Evolutionary conservation across 2,329 filamentous ascomycete species (phyloP).

Genomic region (Aspergillus bombycis): DNA sequence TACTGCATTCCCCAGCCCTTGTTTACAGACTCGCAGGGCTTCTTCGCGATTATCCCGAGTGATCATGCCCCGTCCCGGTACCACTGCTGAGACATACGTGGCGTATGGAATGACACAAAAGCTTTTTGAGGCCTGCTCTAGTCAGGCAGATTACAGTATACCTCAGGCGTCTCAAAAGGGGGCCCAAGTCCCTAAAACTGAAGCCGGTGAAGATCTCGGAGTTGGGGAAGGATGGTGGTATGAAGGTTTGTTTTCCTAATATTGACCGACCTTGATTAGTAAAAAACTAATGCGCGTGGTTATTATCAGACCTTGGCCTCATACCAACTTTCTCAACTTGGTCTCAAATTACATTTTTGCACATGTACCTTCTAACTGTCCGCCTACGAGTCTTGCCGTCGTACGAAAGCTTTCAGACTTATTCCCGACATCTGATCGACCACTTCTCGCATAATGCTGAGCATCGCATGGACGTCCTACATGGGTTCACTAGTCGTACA

Average conservation of each 20-base stretch:
- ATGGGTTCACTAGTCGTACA: constrained; percentile 54
- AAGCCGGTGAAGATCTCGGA: constrained; percentile 81
- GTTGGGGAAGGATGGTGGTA: constrained; percentile 79
- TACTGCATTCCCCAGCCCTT: constrained; percentile 7
- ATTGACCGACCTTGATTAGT: too few relatives aligned
- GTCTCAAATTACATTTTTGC: constrained; percentile 94
- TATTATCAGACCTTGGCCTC: constrained; percentile 71
- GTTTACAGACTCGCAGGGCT: constrained; percentile 23
- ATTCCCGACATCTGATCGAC: constrained; percentile 89
- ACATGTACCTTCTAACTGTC: constrained; percentile 89
- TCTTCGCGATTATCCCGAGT: constrained; percentile 33
- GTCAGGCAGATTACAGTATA: constrained; percentile 76
- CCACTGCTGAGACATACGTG: constrained; percentile 68
- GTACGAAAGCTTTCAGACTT: constrained; percentile 67
- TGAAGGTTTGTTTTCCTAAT: constrained; percentile 59
- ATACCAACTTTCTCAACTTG: constrained; percentile 90
- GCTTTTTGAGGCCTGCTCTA: constrained; percentile 75
- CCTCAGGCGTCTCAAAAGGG: constrained; percentile 68
- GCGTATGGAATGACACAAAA: constrained; percentile 78
- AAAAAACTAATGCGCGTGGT: not conserved
- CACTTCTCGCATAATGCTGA: constrained; percentile 76
- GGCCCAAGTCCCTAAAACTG: constrained; percentile 69
- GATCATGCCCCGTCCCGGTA: constrained; percentile 39
- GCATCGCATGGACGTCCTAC: constrained; percentile 65
- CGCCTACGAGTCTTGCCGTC: constrained; percentile 77